A percentile compares a stretch with the other conserved stretches of the same genome.
Conservation (phyloP, 2,329 filamentous ascomycete species). For the Colletotrichum trifolii region DNA sequence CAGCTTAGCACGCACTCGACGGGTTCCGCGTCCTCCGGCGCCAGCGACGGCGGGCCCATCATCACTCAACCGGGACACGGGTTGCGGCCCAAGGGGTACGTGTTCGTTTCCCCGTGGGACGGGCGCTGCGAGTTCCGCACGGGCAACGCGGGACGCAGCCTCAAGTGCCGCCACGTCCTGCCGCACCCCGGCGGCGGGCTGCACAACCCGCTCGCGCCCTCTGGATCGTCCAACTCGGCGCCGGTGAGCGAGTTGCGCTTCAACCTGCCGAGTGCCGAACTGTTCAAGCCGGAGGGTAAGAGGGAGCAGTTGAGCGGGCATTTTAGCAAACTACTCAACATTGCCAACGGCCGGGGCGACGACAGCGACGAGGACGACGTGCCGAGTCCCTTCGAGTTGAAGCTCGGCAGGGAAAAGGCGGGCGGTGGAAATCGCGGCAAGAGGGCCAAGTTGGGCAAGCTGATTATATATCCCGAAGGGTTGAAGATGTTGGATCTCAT, state of each 20-base stretch:
- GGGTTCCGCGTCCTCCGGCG: slow-evolving; percentile 26
- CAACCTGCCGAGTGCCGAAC: slow-evolving; percentile 76
- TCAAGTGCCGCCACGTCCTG: slow-evolving; percentile 81
- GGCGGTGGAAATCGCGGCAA: slow-evolving; percentile 89
- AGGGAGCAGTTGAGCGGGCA: slow-evolving; percentile 51
- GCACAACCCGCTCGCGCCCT: slow-evolving; percentile 44
- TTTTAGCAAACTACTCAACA: slow-evolving; percentile 55
- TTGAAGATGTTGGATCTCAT: slow-evolving; percentile 95
- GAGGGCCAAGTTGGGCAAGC: slow-evolving; percentile 91
- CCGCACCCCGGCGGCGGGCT: slow-evolving; percentile 48
- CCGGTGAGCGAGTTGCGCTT: slow-evolving; percentile 87
- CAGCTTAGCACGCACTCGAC: slow-evolving; percentile 34
- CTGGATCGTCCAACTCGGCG: slow-evolving; percentile 44
- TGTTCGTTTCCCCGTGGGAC: slow-evolving; percentile 88
- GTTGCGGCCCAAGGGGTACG: slow-evolving; percentile 73
- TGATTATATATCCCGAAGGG: slow-evolving; percentile 90
- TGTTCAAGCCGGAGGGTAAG: slow-evolving; percentile 52
- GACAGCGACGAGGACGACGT: slow-evolving; percentile 53
- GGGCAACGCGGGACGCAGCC: slow-evolving; percentile 76
- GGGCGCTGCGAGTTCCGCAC: slow-evolving; percentile 88
- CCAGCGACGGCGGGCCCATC: slow-evolving; percentile 42
- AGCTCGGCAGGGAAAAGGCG: slow-evolving; percentile 82
- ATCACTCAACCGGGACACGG: slow-evolving; percentile 58
- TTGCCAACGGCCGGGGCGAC: slow-evolving; percentile 37
- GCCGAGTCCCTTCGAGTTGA: slow-evolving; percentile 70